Evolutionary conservation across 306 rosid species (phyloP), one percentile per base, ranked within the genome.

Genomic region (Elaeagnus macrophylla): DNA sequence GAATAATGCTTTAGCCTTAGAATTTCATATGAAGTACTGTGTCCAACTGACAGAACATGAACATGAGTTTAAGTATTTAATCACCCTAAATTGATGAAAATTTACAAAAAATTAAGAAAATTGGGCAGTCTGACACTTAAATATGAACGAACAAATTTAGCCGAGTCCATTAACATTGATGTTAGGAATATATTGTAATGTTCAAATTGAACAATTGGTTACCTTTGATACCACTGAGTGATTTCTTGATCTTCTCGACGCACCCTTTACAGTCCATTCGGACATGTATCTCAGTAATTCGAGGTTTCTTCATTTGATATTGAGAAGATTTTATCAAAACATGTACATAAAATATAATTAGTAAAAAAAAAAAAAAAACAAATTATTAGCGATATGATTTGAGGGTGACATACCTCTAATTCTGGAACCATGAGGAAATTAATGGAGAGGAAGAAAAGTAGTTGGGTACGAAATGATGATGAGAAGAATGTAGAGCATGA

Each of bases 221-320:
- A 91, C 99, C 99, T 38, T 73, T 67, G 50, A 91, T 71, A 72
- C 85, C 93, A 47, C 68, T 57, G 13, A 91, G 65, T 12, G 89
- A 87, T 67, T 79, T 91, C 77, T 76, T 91, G 54, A 91, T 80
- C 95, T 91, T 87, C 55, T 80, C 87, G 13, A 82, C 83, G n/a
- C 99, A 91, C 7, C 99, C 96, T 51, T 91, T 87, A 40, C 99
- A 91, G 76, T 87, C 96, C 74, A 87, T 87, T 9, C 96, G 84
- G 70, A 91, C 89, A 61, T 84, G 80, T 60, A 87, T 82, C 68
- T 78, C 85, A 6, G 95, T 84, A 61, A 82, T 59, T 51, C 66
- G 86, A 59, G 77, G 79, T 77, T 67, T 81, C 93, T 80, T 78
- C 85, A 81, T 63, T 65, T 46, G 67, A 78, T 36, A 56, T 53